A percentile compares a stretch with the other conserved stretches of the same genome.
Evolutionary conservation across 1,284 basidiomycete genomes (phyloP).

Genomic region (Papiliotrema flavescens): DNA sequence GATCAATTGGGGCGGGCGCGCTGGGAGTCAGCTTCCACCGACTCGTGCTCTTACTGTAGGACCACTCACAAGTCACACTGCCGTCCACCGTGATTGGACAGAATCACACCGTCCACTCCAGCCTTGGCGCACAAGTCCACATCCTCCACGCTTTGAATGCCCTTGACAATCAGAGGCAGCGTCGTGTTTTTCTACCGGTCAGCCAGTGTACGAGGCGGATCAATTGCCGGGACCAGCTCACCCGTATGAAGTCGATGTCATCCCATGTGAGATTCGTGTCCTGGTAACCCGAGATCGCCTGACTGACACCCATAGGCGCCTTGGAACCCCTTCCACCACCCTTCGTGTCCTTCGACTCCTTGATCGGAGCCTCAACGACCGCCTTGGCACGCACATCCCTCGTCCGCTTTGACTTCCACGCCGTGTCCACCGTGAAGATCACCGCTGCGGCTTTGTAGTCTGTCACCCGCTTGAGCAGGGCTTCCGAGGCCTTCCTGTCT

Average conservation of each 20-base stretch:
- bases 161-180: slow-evolving; percentile 53
- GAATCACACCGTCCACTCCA: slow-evolving; percentile 54
- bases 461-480: slow-evolving; percentile 52
- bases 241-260: slow-evolving; percentile 47
- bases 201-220: slow-evolving; percentile 17
- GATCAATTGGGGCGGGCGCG: slow-evolving; percentile 48
- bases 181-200: slow-evolving; percentile 44
- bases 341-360: slow-evolving; percentile 17
- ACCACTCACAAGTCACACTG: slow-evolving; percentile 45
- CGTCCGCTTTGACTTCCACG: slow-evolving; percentile 83
- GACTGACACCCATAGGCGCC: slow-evolving; percentile 46
- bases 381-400: slow-evolving; percentile 57
- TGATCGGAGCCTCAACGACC: slow-evolving; percentile 17
- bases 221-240: slow-evolving; percentile 15
- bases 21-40: slow-evolving; percentile 15
- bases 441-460: slow-evolving; percentile 59
- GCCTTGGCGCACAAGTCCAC: slow-evolving; percentile 52
- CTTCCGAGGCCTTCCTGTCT: slow-evolving; percentile 52
- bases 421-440: slow-evolving; percentile 88
- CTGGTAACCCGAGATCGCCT: slow-evolving; percentile 54
- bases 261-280: slow-evolving; percentile 51
- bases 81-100: slow-evolving; percentile 54
- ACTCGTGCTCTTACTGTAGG: not conserved
- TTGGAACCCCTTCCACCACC: slow-evolving; percentile 15
- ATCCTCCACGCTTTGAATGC: slow-evolving; percentile 55